A percentile compares a stretch with the other conserved stretches of the same genome.
Conservation (phyloP, 306 rosid species). For the Medicago truncatula region MtrunA17r5.0-ANR NC_053045.1:41928001-41928500, state of each 20-base stretch:
- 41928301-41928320: constrained; percentile 88
- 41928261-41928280: constrained; percentile 97
- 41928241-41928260: constrained; percentile 92
- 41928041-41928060: constrained; percentile 97
- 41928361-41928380: constrained; percentile 34
- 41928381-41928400: constrained; percentile 35
- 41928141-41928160: constrained; percentile 66
- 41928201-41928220: constrained; percentile 44
- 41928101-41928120: constrained; percentile 98
- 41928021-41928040: constrained; percentile 98
- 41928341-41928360: constrained; percentile 38
- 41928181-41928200: constrained; percentile 26
- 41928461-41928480: not conserved
- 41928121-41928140: constrained; percentile 97
- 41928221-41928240: constrained; percentile 68
- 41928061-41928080: constrained; percentile 94
- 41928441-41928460: not conserved
- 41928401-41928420: constrained; percentile 6
- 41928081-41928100: constrained; percentile 99
- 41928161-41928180: constrained; percentile 36
- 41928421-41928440: not conserved
- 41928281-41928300: constrained; percentile 83
- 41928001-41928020: constrained; percentile 99
- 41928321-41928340: constrained; percentile 19
- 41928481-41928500: too few species aligned